These are phyloP conservation scores for Leccinum pachyderme DNA, from an alignment of 1,284 basidiomycete species.

Conservation along the genomic window DNA sequence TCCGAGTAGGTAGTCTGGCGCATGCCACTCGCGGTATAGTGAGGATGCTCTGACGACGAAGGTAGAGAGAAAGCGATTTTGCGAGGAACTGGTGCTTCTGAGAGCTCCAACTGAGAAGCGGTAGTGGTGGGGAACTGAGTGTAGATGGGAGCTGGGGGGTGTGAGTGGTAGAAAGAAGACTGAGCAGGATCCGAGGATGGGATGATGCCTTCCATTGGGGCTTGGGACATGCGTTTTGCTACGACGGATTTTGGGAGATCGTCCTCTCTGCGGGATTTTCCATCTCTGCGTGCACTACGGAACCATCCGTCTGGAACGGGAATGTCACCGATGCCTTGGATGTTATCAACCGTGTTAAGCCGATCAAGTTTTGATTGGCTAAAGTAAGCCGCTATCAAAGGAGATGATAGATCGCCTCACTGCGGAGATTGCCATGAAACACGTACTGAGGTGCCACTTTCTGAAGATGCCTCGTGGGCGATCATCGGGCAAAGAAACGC, in stretches of 20 bases:
- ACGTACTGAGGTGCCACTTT: constrained; percentile 81
- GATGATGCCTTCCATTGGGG: constrained; percentile 32
- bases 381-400: constrained; percentile 68
- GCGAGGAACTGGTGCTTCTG: constrained; percentile 19
- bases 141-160: constrained; percentile 23
- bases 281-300: constrained; percentile 63
- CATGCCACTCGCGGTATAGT: constrained; percentile 18
- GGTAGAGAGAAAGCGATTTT: constrained; percentile 34
- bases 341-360: constrained; percentile 63
- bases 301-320: constrained; percentile 73
- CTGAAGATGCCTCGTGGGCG: constrained; percentile 58
- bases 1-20: constrained; percentile 36
- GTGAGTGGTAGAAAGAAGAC: constrained; percentile 28
- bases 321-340: constrained; percentile 61
- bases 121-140: constrained; percentile 36
- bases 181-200: constrained; percentile 21
- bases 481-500: constrained; percentile 69
- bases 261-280: constrained; percentile 57
- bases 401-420: constrained; percentile 12
- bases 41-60: constrained; percentile 27
- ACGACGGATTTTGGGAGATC: constrained; percentile 39
- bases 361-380: constrained; percentile 69
- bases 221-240: constrained; percentile 35
- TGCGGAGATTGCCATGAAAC: constrained; percentile 28
- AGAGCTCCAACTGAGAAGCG: constrained; percentile 25